Evolutionary conservation across 257 asterid genomes (phyloP).

Genomic region (Primulina huaijiensis): DNA sequence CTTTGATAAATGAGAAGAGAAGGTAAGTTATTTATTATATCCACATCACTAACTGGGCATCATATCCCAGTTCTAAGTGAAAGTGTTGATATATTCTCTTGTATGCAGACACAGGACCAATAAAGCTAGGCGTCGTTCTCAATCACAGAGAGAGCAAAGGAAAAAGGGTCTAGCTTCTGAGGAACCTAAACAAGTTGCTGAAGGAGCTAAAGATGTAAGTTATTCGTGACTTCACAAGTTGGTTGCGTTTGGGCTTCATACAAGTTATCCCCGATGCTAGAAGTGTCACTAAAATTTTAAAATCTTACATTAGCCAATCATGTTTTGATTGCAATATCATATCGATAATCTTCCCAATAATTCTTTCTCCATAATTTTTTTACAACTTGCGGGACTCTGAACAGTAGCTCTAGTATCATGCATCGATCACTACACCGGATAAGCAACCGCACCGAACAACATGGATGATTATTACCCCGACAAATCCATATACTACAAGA

Average conservation of each 20-base stretch:
- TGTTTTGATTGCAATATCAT: not conserved
- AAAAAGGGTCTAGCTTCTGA: constrained; percentile 34
- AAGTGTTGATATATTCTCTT: not conserved
- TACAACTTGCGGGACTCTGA: not conserved
- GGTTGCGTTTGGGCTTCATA: not conserved
- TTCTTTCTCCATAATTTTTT: not conserved
- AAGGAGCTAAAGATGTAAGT: constrained; percentile 37
- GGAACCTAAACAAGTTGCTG: constrained; percentile 31
- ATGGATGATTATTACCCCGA: not conserved
- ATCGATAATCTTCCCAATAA: not conserved
- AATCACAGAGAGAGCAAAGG: constrained; percentile 41
- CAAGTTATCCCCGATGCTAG: no score
- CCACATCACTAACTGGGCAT: not conserved
- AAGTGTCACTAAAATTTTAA: no score
- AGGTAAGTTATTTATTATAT: constrained; percentile 32
- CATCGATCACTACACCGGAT: not conserved
- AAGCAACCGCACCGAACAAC: not conserved
- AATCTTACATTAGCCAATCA: not conserved
- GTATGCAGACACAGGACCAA: constrained; percentile 43
- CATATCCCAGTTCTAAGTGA: not conserved
- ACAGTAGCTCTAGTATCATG: not conserved
- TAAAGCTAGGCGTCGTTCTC: constrained; percentile 47
- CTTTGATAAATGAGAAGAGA: constrained; percentile 34
- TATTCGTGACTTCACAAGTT: not conserved
- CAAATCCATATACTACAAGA: not conserved